phyloP scores from a whole-genome alignment of 805 yeast species.

The Yarrowia osloensis region DNA sequence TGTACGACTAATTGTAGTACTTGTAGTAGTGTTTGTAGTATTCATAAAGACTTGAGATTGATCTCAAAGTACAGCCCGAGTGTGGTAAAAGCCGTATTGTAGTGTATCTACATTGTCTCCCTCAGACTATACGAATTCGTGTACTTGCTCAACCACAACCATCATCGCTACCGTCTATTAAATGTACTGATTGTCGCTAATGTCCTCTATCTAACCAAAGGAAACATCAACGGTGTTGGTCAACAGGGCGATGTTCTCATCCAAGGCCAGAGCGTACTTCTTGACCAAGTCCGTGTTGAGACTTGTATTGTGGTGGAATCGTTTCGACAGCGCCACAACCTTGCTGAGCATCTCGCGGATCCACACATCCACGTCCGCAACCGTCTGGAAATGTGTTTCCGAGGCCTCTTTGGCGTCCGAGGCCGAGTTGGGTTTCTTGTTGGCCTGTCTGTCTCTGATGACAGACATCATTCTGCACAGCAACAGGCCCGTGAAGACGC shows the following conservation, averaged over 20 bases:
- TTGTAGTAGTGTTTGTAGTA: too few relatives aligned
- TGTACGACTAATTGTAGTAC: too few relatives aligned
- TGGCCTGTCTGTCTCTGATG: constrained; percentile 15
- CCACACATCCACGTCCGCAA: constrained; percentile 19
- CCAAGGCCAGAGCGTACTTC: constrained; percentile 15
- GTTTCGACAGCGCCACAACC: constrained; percentile 6
- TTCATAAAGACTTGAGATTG: too few relatives aligned
- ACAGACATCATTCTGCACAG: constrained; percentile 32
- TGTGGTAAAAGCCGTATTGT: too few relatives aligned
- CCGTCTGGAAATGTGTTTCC: constrained; percentile 20
- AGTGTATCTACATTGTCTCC: too few relatives aligned
- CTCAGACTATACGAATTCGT: too few relatives aligned
- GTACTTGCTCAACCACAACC: too few relatives aligned
- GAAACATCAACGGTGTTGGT: neutral
- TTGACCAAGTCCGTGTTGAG: constrained; percentile 9
- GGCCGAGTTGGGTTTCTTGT: neutral
- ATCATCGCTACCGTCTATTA: too few relatives aligned
- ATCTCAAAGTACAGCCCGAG: too few relatives aligned
- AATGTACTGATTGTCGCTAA: too few relatives aligned
- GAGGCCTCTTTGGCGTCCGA: constrained; percentile 18
- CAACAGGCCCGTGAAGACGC: constrained; percentile 37
- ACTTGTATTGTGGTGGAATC: constrained; percentile 12
- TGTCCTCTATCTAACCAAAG: too few relatives aligned
- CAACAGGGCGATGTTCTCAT: neutral
- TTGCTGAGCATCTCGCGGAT: constrained; percentile 16